Base-by-base conservation (phyloP, 2,329 filamentous ascomycete genomes). In the Penicillium sp. region DNA sequence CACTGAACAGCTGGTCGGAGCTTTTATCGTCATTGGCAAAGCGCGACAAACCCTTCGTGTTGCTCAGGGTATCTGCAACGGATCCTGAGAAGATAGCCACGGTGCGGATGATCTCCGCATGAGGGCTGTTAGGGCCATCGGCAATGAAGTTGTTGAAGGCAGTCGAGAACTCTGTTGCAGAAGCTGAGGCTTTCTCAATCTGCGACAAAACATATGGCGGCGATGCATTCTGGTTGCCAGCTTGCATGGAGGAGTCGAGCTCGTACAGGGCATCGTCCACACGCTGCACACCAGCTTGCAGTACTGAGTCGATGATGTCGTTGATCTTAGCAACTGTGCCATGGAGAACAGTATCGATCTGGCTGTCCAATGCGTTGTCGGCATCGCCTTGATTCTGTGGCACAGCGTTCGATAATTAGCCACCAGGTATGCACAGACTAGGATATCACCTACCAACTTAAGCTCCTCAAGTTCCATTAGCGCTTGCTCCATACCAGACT, bases 101-200 rank as follows among this genome's bases (percentile, higher is more conserved):
- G 1, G 88, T 87, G 62, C 89, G 89, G 67, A 97, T 97, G 46
- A 98, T 85, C 44, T 95, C 90, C 2, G 86, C 80, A 59, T 96
- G 88, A 7, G 83, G 83, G 62, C 87, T 88, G 65, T 90, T 94
- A 4, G 91, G 90, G 0, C 93, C 93, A 61, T 98, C 93, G 6
- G 91, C 93, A 57, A 98, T 94, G 66, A 94, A 97, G 68, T 94
- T 94, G 73, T 96, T 98, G 76, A 97, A 98, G 0, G 93, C 84
- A 0, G 91, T 97, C 1, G 91, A 93, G 67, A 98, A 98, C 63
- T 98, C 93, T 67, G 94, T 97, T 9, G 93, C 88, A 51, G 83
- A 94, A 7, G 89, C 82, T 6, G 90, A 93, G 0, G 93, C 90
- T 73, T 97, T 98, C 64, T 98, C 93, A 43, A 97, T 90, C 65